These are phyloP conservation scores for Fusarium oxysporum DNA, from an alignment of 2,329 filamentous ascomycete species.

Conservation along the genomic window DNA sequence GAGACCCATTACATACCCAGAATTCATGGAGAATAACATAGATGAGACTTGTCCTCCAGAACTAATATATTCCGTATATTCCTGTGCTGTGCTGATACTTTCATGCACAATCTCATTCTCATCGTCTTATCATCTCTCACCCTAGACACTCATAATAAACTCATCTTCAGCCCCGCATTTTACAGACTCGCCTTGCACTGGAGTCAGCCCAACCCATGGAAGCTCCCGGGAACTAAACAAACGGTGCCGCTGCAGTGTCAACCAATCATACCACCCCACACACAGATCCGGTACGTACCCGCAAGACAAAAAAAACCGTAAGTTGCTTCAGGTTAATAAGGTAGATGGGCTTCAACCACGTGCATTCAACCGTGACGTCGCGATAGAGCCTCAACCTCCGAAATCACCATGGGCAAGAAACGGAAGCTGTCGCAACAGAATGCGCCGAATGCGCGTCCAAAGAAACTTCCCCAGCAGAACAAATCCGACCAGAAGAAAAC, in stretches of 20 bases:
- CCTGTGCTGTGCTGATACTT: neutral
- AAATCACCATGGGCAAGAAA: slow-evolving; percentile 54
- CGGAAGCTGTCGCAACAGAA: slow-evolving; percentile 54
- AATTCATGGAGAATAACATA: neutral
- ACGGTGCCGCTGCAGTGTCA: slow-evolving; percentile 26
- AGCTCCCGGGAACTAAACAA: slow-evolving; percentile 45
- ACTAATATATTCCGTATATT: too few species aligned
- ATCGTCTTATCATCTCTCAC: slow-evolving; percentile 9
- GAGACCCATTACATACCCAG: neutral
- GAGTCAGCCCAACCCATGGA: slow-evolving; percentile 29
- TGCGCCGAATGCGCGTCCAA: slow-evolving; percentile 31
- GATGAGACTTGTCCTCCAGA: accelerated
- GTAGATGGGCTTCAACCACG: slow-evolving; percentile 14
- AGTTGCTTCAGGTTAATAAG: neutral
- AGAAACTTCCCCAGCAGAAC: slow-evolving; percentile 37
- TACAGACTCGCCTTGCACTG: slow-evolving; percentile 27
- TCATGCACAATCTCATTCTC: neutral
- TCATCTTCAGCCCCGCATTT: slow-evolving; percentile 37
- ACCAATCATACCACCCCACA: slow-evolving; percentile 36
- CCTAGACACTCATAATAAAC: slow-evolving; percentile 15
- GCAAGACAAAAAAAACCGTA: slow-evolving; percentile 11
- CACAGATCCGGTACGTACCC: slow-evolving; percentile 12
- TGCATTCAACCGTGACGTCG: slow-evolving; percentile 19
- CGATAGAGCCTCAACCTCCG: slow-evolving; percentile 6
- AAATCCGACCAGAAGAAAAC: slow-evolving; percentile 36